phyloP scores from a whole-genome alignment of 352 stramenopile species.

The Saprolegnia diclina region DNA sequence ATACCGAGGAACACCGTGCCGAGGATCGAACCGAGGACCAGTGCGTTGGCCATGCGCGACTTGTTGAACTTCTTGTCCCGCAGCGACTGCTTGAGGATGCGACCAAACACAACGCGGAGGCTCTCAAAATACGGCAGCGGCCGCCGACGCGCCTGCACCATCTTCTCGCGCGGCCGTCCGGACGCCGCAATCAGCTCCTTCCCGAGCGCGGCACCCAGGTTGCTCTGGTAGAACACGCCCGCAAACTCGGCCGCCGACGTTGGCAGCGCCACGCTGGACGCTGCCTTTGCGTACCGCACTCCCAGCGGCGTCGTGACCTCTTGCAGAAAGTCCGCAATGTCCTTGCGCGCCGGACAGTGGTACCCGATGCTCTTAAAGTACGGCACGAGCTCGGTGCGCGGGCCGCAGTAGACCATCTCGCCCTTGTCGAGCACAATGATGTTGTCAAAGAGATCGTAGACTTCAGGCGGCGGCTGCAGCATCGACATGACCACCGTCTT shows the following conservation, averaged over 20 bases:
- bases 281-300: conserved; percentile 31
- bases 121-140: conserved; percentile 2
- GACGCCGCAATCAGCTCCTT: conserved; percentile 9
- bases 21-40: conserved; percentile 38
- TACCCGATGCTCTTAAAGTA: conserved; percentile 60
- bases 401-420: conserved; percentile 74
- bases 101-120: conserved; percentile 25
- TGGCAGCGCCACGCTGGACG: conserved; percentile 9
- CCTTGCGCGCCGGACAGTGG: conserved; percentile 41
- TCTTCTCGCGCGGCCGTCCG: not conserved
- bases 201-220: not conserved
- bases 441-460: conserved; percentile 84
- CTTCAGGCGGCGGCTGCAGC: conserved; percentile 64
- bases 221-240: not conserved
- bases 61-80: conserved; percentile 51
- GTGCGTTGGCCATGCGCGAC: conserved; percentile 44
- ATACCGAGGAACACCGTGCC: conserved; percentile 38
- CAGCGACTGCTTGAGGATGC: conserved; percentile 42
- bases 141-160: not conserved
- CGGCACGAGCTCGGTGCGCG: conserved; percentile 29
- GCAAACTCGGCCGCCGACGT: conserved; percentile 16
- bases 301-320: conserved; percentile 55
- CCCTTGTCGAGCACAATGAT: conserved; percentile 74
- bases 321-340: conserved; percentile 80
- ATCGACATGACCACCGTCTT: conserved; percentile 31